These are phyloP conservation scores for Cucurbita ficifolia DNA, from an alignment of 306 rosid genomes.

Conservation along the genomic window DNA sequence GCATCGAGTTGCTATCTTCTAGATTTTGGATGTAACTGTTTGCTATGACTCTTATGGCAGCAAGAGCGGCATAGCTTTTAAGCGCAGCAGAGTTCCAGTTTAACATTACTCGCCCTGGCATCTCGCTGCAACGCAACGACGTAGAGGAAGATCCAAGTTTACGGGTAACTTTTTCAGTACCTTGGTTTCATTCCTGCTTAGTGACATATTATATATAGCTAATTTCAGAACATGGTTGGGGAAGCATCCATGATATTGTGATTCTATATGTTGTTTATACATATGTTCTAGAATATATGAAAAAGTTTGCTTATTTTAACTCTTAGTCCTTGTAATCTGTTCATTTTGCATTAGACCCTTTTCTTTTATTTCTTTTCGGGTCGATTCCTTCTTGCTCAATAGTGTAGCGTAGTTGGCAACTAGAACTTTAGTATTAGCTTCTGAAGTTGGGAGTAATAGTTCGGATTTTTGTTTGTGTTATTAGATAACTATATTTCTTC, in stretches of 20 bases:
- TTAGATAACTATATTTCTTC: too few species aligned
- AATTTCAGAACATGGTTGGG: conserved; percentile 47
- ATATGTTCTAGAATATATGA: conserved; percentile 29
- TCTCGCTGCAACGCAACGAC: conserved; percentile 20
- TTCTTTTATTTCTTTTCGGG: not conserved
- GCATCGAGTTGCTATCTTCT: conserved; percentile 15
- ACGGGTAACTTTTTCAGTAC: conserved; percentile 28
- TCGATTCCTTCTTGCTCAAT: conserved; percentile 14
- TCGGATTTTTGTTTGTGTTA: too few species aligned
- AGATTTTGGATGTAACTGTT: conserved; percentile 5
- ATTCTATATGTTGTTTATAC: conserved; percentile 43
- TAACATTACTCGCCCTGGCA: conserved; percentile 2
- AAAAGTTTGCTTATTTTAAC: conserved; percentile 27
- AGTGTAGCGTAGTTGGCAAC: conserved; percentile 16
- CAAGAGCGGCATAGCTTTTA: conserved; percentile 22
- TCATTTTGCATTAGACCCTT: not conserved
- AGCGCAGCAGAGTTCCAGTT: conserved; percentile 9
- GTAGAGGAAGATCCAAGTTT: conserved; percentile 29
- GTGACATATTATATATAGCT: conserved; percentile 26
- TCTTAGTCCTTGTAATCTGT: conserved; percentile 14
- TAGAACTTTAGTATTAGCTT: not conserved
- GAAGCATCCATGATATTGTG: conserved; percentile 39
- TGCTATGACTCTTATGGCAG: conserved; percentile 22
- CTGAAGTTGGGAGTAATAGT: too few species aligned
- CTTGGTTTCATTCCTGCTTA: conserved; percentile 28